A percentile compares a stretch with the other conserved stretches of the same genome.
Evolutionary conservation across 2,329 filamentous ascomycete species (phyloP).

Genomic region (Phaeoacremonium minimum): DNA sequence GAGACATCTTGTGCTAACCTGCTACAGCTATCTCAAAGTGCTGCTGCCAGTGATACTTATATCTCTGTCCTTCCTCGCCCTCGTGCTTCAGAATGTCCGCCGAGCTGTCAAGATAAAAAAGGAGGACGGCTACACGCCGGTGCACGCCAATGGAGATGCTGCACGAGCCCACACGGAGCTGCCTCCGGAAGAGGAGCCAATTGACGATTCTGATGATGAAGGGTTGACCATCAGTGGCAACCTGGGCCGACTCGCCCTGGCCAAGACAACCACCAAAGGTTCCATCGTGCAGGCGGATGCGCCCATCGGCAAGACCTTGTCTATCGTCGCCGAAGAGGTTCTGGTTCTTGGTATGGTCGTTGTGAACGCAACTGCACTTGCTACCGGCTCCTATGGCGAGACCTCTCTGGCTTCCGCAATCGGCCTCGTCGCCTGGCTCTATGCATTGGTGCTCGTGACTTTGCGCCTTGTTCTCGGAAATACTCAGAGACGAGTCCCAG

Average conservation of each 20-base stretch:
- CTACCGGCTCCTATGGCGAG: constrained; percentile 55
- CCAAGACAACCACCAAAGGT: constrained; percentile 57
- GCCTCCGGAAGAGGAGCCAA: constrained; percentile 38
- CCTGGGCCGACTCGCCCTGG: constrained; percentile 45
- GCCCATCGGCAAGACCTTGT: constrained; percentile 67
- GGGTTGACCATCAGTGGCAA: constrained; percentile 52
- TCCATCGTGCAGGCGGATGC: constrained; percentile 69
- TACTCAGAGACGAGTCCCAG: constrained; percentile 62
- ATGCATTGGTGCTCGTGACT: constrained; percentile 69
- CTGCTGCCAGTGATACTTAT: constrained; percentile 73
- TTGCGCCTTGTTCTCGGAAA: constrained; percentile 66
- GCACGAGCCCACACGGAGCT: constrained; percentile 46
- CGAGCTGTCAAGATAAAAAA: constrained; percentile 49
- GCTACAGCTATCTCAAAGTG: constrained; percentile 70
- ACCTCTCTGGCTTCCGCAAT: constrained; percentile 59
- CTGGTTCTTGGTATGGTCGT: constrained; percentile 68
- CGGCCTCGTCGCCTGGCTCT: constrained; percentile 73
- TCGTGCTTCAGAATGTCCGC: constrained; percentile 54
- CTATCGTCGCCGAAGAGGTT: constrained; percentile 70
- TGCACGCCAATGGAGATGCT: constrained; percentile 34
- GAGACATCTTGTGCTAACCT: no score
- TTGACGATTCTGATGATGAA: constrained; percentile 54
- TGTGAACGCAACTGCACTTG: constrained; percentile 62
- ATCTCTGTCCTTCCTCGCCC: constrained; percentile 63
- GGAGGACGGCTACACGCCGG: constrained; percentile 48